Evolutionary conservation across 2,329 filamentous ascomycete genomes (phyloP).

Genomic region (Colletotrichum cereale): DNA sequence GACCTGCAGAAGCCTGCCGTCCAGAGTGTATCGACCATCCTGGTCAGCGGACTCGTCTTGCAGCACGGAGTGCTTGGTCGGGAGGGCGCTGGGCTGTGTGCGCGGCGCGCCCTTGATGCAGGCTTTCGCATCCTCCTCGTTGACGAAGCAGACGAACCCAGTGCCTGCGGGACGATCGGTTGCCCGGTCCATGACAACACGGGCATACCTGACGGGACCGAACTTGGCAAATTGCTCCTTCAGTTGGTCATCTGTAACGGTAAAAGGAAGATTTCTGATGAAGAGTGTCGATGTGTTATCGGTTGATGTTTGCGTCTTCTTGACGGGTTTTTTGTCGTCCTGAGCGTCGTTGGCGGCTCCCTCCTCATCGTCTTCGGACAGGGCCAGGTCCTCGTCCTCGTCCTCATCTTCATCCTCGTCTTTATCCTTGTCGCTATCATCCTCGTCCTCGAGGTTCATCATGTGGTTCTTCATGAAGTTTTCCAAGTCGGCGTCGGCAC

Average conservation of each 20-base stretch:
- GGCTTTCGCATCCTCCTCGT: slow-evolving; percentile 77
- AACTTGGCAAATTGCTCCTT: slow-evolving; percentile 90
- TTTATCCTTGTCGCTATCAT: slow-evolving; percentile 62
- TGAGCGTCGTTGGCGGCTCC: slow-evolving; percentile 49
- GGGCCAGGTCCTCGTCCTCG: slow-evolving; percentile 59
- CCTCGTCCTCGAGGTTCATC: slow-evolving; percentile 69
- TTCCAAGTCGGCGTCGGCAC: slow-evolving; percentile 59
- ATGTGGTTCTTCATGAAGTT: slow-evolving; percentile 71
- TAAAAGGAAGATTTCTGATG: slow-evolving; percentile 94
- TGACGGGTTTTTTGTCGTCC: slow-evolving; percentile 49
- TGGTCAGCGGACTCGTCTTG: slow-evolving; percentile 88
- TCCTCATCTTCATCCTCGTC: slow-evolving; percentile 57
- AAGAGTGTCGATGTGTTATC: slow-evolving; percentile 87
- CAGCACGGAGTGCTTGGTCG: slow-evolving; percentile 80
- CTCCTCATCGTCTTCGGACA: slow-evolving; percentile 59
- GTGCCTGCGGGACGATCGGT: slow-evolving; percentile 92
- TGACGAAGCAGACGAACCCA: slow-evolving; percentile 94
- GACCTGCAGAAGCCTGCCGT: slow-evolving; percentile 88
- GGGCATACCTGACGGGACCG: slow-evolving; percentile 88
- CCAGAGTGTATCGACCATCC: slow-evolving; percentile 87
- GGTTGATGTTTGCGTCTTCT: slow-evolving; percentile 54
- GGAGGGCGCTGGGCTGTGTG: slow-evolving; percentile 59
- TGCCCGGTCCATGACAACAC: slow-evolving; percentile 87
- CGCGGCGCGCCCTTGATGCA: slow-evolving; percentile 84
- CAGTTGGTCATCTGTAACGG: slow-evolving; percentile 83